These are phyloP conservation scores for Austroboletus novae-zelandiae DNA, from an alignment of 1,284 basidiomycete genomes.

Conservation along the genomic window DNA sequence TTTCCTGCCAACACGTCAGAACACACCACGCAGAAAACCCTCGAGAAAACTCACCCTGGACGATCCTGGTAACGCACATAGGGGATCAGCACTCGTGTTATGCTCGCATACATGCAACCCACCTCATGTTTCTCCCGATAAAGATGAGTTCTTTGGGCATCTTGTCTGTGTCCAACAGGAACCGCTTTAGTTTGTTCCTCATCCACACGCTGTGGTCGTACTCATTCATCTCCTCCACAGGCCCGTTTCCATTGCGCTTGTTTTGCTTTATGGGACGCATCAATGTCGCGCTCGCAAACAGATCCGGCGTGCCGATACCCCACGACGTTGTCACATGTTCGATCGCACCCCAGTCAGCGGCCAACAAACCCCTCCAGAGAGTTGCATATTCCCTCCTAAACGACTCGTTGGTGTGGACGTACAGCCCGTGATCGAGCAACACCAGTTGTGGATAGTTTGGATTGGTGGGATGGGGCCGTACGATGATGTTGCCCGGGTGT, in stretches of 20 bases:
- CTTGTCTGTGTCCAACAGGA: slow-evolving; percentile 63
- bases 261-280: slow-evolving; percentile 55
- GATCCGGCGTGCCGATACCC: slow-evolving; percentile 79
- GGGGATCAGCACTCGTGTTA: not conserved
- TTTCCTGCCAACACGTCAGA: slow-evolving; percentile 44
- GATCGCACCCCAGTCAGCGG: slow-evolving; percentile 63
- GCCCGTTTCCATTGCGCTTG: slow-evolving; percentile 10
- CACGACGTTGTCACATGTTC: slow-evolving; percentile 64
- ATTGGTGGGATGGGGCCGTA: slow-evolving; percentile 64
- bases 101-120: not conserved
- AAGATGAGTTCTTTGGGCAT: slow-evolving; percentile 82
- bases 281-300: slow-evolving; percentile 74
- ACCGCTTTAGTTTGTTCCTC: slow-evolving; percentile 62
- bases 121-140: slow-evolving; percentile 77
- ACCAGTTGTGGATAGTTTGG: slow-evolving; percentile 74
- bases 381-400: slow-evolving; percentile 75
- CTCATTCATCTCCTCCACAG: slow-evolving; percentile 40
- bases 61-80: slow-evolving; percentile 41
- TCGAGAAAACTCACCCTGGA: slow-evolving; percentile 48
- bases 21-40: not conserved
- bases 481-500: slow-evolving; percentile 81
- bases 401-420: slow-evolving; percentile 62
- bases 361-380: slow-evolving; percentile 78
- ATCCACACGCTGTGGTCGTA: slow-evolving; percentile 64
- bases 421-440: slow-evolving; percentile 87